Conservation (phyloP, 495 filamentous ascomycete genomes). For the Trichocladium uniseriatum region DNA sequence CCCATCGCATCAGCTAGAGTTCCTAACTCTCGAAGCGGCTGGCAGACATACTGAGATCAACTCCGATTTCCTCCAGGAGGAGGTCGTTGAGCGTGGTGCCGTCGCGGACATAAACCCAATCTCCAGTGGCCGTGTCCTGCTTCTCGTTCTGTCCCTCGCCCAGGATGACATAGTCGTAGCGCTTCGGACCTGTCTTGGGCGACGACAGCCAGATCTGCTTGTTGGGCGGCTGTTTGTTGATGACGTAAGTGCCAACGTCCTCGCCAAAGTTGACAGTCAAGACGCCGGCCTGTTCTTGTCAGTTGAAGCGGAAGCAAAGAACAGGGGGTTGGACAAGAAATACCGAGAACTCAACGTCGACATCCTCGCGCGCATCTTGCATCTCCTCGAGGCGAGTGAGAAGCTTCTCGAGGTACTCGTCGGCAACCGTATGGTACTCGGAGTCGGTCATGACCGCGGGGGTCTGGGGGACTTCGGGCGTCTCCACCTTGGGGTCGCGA, state of each 20-base stretch:
- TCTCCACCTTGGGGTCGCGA: constrained; percentile 14
- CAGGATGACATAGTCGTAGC: constrained; percentile 73
- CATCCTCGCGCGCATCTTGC: constrained; percentile 49
- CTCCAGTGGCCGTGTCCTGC: constrained; percentile 54
- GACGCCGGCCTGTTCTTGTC: constrained; percentile 61
- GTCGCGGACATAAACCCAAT: constrained; percentile 85
- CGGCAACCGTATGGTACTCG: constrained; percentile 41
- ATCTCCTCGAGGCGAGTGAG: constrained; percentile 56
- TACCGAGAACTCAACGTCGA: constrained; percentile 59
- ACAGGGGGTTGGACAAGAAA: constrained; percentile 14
- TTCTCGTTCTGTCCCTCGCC: constrained; percentile 66
- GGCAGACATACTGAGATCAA: constrained; percentile 30
- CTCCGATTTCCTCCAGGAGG: constrained; percentile 58
- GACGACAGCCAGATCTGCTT: constrained; percentile 96
- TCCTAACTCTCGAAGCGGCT: constrained; percentile 1
- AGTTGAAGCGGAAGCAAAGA: neutral
- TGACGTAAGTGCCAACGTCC: constrained; percentile 66
- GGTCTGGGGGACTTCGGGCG: constrained; percentile 15
- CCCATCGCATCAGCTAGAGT: neutral
- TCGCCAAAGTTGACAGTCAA: constrained; percentile 57
- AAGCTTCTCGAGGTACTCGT: constrained; percentile 49
- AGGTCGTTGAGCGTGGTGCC: constrained; percentile 62
- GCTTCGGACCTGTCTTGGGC: constrained; percentile 83
- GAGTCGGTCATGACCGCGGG: constrained; percentile 28
- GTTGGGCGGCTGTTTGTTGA: constrained; percentile 98